A percentile compares a stretch with the other conserved stretches of the same genome.
Conservation (phyloP, 768 basidiomycete species). For the Naganishia kalamii region DNA sequence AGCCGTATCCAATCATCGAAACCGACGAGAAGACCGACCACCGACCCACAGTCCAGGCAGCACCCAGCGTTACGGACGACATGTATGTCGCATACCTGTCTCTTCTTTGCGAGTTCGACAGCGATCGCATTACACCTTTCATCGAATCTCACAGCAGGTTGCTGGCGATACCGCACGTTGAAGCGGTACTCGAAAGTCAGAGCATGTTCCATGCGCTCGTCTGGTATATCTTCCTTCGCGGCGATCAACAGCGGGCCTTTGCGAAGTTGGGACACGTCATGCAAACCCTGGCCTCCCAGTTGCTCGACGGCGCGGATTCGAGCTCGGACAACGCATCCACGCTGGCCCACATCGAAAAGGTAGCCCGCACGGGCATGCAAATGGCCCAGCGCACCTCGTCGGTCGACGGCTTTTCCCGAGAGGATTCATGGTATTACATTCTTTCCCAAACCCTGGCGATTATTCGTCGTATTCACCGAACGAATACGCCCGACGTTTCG, state of each 20-base stretch:
- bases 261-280: conserved; percentile 28
- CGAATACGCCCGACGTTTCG: not conserved
- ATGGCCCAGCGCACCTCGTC: not conserved
- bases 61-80: conserved; percentile 50
- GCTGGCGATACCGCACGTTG: conserved; percentile 76
- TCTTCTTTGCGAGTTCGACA: conserved; percentile 67
- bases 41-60: conserved; percentile 40
- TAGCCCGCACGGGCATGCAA: conserved; percentile 4
- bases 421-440: conserved; percentile 11
- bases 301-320: not conserved
- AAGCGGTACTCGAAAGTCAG: conserved; percentile 39
- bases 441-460: conserved; percentile 6
- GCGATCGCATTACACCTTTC: conserved; percentile 58
- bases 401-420: not conserved
- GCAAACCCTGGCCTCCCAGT: conserved; percentile 34
- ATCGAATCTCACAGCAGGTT: conserved; percentile 56
- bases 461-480: not conserved
- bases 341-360: not conserved
- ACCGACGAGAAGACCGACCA: conserved; percentile 38
- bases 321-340: not conserved
- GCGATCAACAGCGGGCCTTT: not conserved
- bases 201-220: conserved; percentile 6
- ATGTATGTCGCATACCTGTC: conserved; percentile 57
- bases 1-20: conserved; percentile 50
- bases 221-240: conserved; percentile 14